Conservation (phyloP, 1,284 basidiomycete species). For the Ustilago vetiveriae region DNA sequence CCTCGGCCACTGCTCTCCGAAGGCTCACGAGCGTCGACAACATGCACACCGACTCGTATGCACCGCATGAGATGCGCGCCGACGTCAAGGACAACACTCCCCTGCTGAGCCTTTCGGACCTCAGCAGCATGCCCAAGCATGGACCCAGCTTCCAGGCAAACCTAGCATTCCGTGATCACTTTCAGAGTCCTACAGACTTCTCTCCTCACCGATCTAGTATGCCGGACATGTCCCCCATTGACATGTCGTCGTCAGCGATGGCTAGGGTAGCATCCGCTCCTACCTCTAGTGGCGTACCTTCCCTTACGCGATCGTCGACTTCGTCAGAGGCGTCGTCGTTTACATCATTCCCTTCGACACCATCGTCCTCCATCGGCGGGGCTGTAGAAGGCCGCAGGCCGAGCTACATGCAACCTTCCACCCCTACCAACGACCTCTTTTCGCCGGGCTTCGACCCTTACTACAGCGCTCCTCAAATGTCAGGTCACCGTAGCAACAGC, state of each 20-base stretch:
- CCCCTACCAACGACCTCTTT: slow-evolving; percentile 31
- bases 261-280: slow-evolving; percentile 48
- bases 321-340: slow-evolving; percentile 42
- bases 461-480: slow-evolving; percentile 48
- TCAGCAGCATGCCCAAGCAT: slow-evolving; percentile 18
- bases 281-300: slow-evolving; percentile 21
- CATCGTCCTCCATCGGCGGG: slow-evolving; percentile 21
- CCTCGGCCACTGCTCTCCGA: slow-evolving; percentile 26
- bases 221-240: slow-evolving; percentile 21
- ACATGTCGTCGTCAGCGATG: slow-evolving; percentile 39
- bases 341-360: slow-evolving; percentile 47
- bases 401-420: slow-evolving; percentile 39
- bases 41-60: slow-evolving; percentile 18
- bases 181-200: slow-evolving; percentile 25
- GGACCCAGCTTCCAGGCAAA: slow-evolving; percentile 45
- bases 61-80: slow-evolving; percentile 23
- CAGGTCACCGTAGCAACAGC: slow-evolving; percentile 57
- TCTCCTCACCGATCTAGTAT: slow-evolving; percentile 24
- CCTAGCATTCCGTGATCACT: slow-evolving; percentile 43
- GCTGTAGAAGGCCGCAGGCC: slow-evolving; percentile 13
- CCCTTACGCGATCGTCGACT: slow-evolving; percentile 28
- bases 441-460: slow-evolving; percentile 49
- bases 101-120: slow-evolving; percentile 31
- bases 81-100: slow-evolving; percentile 25
- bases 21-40: slow-evolving; percentile 32